Conservation (phyloP, 371 early-diverging fungal species). For the Apophysomyces variabilis region DNA sequence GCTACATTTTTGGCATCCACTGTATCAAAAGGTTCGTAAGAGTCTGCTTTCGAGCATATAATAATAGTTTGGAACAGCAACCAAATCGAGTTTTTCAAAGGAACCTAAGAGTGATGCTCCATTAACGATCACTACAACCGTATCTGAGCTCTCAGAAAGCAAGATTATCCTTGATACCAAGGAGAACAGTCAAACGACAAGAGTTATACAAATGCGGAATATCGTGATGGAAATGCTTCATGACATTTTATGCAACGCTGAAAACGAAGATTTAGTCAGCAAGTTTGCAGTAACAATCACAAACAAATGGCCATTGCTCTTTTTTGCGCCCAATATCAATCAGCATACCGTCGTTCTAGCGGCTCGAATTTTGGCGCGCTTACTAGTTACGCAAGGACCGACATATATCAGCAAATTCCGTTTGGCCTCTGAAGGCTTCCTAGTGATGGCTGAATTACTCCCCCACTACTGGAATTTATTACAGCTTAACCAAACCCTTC, state of each 20-base stretch:
- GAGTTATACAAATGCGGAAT: conserved; percentile 65
- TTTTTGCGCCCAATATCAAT: conserved; percentile 61
- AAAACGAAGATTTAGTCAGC: conserved; percentile 47
- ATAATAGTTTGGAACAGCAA: background rate
- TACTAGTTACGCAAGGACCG: conserved; percentile 59
- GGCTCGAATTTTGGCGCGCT: conserved; percentile 59
- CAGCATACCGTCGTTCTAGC: conserved; percentile 65
- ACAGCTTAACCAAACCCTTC: conserved; percentile 63
- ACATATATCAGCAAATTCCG: conserved; percentile 62
- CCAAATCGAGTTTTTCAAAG: background rate
- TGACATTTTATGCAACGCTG: conserved; percentile 63
- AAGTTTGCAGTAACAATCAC: conserved; percentile 69
- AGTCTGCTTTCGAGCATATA: background rate
- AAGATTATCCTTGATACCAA: conserved; percentile 49
- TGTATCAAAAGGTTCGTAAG: conserved; percentile 58
- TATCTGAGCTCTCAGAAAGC: background rate
- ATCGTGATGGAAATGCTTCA: conserved; percentile 74
- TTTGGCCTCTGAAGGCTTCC: conserved; percentile 62
- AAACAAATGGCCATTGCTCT: conserved; percentile 75
- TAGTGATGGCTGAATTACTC: conserved; percentile 58
- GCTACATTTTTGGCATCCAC: conserved; percentile 75
- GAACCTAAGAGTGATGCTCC: background rate
- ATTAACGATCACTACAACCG: conserved; percentile 11
- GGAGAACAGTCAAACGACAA: conserved; percentile 29
- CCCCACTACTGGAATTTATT: conserved; percentile 66